Conservation (phyloP, 495 filamentous ascomycete genomes). For the Aspergillus campestris region DNA sequence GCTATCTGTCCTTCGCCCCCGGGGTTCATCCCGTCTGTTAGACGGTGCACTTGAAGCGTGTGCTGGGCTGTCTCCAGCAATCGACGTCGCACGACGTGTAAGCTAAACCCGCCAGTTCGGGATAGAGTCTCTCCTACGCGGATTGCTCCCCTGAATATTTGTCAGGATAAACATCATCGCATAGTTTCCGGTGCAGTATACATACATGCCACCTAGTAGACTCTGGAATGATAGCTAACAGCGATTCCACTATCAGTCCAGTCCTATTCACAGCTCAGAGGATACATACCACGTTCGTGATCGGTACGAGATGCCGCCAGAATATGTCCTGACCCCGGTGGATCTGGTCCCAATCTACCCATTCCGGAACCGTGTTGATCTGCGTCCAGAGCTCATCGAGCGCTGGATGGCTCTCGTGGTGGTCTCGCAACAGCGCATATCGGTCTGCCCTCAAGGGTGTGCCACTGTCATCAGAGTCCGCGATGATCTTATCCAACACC, state of each 20-base stretch:
- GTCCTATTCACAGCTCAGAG: background rate
- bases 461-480: background rate
- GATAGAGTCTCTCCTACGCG: conserved; percentile 64
- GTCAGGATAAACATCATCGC: conserved; percentile 3
- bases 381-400: conserved; percentile 57
- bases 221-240: conserved; percentile 25
- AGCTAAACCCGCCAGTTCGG: conserved; percentile 68
- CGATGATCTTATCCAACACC: conserved; percentile 34
- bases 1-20: conserved; percentile 59
- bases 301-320: conserved; percentile 62
- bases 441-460: conserved; percentile 43
- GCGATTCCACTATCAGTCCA: background rate
- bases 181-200: background rate
- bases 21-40: conserved; percentile 54
- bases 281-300: conserved; percentile 35
- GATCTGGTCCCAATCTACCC: conserved; percentile 81
- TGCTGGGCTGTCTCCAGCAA: conserved; percentile 69
- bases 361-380: conserved; percentile 60
- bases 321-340: conserved; percentile 50
- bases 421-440: conserved; percentile 50
- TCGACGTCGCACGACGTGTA: conserved; percentile 54
- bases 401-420: conserved; percentile 48
- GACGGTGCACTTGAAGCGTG: conserved; percentile 56
- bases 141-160: conserved; percentile 29
- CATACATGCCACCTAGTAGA: conserved; percentile 28